Percentiles rank a stretch among this genome's conserved stretches.
phyloP scores from a whole-genome alignment of 495 filamentous ascomycete genomes.

The Parathielavia hyrcaniae region DNA sequence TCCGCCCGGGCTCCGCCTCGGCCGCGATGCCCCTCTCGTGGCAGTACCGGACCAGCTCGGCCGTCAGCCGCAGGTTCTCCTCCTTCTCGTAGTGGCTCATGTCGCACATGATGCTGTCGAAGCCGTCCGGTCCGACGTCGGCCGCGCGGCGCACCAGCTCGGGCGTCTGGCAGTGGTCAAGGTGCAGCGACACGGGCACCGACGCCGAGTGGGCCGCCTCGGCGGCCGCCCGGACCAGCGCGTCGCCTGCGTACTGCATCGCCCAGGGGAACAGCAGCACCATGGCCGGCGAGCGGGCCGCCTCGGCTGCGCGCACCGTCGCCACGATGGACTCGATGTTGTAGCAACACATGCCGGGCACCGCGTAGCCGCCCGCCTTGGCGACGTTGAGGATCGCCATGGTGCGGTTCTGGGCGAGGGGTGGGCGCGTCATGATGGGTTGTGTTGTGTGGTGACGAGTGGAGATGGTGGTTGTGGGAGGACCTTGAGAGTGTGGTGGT shows the following conservation, averaged over 20 bases:
- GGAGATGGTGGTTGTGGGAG: not conserved
- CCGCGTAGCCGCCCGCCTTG: conserved; percentile 57
- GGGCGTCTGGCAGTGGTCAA: conserved; percentile 72
- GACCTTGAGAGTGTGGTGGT: conserved; percentile 3
- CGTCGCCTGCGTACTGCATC: conserved; percentile 58
- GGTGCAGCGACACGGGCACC: conserved; percentile 67
- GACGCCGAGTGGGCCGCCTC: conserved; percentile 53
- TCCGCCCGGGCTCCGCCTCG: conserved; percentile 75
- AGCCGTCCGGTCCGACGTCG: conserved; percentile 54
- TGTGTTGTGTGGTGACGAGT: not conserved
- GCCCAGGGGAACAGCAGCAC: conserved; percentile 88
- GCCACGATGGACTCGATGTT: conserved; percentile 80
- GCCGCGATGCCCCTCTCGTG: conserved; percentile 68
- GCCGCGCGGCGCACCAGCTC: conserved; percentile 62
- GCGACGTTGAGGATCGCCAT: conserved; percentile 64
- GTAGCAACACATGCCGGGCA: conserved; percentile 78
- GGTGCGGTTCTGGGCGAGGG: conserved; percentile 54
- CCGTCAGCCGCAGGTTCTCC: conserved; percentile 67
- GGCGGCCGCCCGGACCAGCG: conserved; percentile 39
- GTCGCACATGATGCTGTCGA: conserved; percentile 79
- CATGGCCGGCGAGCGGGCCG: conserved; percentile 67
- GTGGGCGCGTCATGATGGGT: conserved; percentile 46
- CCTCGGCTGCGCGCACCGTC: conserved; percentile 69
- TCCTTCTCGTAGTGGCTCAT: conserved; percentile 79
- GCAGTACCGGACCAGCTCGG: conserved; percentile 64